Percentiles rank a stretch among this genome's conserved stretches.
Evolutionary conservation across 805 yeast species (phyloP).

Genomic region (Ogataea paraovalis): DNA sequence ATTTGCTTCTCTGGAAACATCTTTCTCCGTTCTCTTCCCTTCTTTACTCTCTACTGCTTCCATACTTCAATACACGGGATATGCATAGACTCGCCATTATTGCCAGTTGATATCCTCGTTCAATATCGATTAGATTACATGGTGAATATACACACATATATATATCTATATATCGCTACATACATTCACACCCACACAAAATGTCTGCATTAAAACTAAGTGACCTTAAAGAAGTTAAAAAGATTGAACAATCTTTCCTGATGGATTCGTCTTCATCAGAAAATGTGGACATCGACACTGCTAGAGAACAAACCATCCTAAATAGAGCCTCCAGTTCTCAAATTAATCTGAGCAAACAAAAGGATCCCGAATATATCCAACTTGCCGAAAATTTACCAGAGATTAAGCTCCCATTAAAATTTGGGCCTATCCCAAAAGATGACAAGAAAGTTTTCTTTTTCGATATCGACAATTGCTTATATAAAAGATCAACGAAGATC

Average conservation of each 20-base stretch:
- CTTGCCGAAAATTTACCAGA: conserved; percentile 24
- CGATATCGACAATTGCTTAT: conserved; percentile 92
- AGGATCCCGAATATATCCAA: conserved; percentile 7
- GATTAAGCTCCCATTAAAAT: conserved; percentile 24
- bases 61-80: too few relatives aligned
- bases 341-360: neutral
- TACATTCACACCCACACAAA: neutral
- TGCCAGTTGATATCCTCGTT: too few relatives aligned
- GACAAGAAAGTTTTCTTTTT: conserved; percentile 57
- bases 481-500: conserved; percentile 67
- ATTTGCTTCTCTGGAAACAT: neutral
- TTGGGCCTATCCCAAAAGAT: conserved; percentile 26
- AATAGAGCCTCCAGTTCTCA: conserved; percentile 17
- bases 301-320: conserved; percentile 17
- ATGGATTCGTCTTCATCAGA: neutral
- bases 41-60: too few relatives aligned
- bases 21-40: too few relatives aligned
- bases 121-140: too few relatives aligned
- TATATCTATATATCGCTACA: neutral
- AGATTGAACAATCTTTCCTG: conserved; percentile 7
- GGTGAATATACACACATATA: too few relatives aligned
- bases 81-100: too few relatives aligned
- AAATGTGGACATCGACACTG: conserved; percentile 9
- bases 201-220: conserved; percentile 15
- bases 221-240: conserved; percentile 13